These are phyloP conservation scores for Capsicum pubescens DNA, from an alignment of 257 asterid genomes.

Conservation along the genomic window DNA sequence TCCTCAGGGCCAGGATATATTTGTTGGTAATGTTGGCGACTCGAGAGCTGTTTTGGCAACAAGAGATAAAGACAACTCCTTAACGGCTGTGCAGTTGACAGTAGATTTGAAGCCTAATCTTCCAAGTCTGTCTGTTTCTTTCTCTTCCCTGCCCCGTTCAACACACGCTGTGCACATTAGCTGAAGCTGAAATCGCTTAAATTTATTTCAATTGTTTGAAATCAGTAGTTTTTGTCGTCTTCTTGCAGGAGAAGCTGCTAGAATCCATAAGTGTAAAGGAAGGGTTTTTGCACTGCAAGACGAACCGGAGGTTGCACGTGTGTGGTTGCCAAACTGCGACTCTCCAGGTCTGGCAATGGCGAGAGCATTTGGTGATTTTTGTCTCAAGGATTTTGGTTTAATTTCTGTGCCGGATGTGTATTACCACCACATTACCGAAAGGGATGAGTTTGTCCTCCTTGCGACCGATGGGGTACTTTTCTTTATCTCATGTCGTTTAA, in stretches of 20 bases:
- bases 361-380: conserved; percentile 97
- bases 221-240: conserved; percentile 1
- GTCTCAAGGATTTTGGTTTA: conserved; percentile 94
- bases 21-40: conserved; percentile 94
- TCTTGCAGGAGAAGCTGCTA: conserved; percentile 84
- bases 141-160: not conserved
- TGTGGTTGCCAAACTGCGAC: conserved; percentile 96
- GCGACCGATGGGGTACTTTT: conserved; percentile 93
- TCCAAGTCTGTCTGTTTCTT: conserved; percentile 59
- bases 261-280: conserved; percentile 95
- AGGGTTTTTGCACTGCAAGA: conserved; percentile 98
- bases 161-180: not conserved
- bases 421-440: conserved; percentile 70
- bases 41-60: conserved; percentile 95
- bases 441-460: conserved; percentile 83
- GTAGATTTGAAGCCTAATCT: conserved; percentile 98
- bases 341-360: conserved; percentile 99
- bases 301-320: conserved; percentile 99
- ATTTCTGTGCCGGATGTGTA: conserved; percentile 95
- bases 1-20: conserved; percentile 78
- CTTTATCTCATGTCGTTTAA: not conserved
- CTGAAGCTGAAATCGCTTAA: not conserved
- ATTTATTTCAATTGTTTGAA: conserved; percentile 7
- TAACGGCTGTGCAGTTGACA: conserved; percentile 88
- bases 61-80: conserved; percentile 67